Conservation (phyloP, 495 filamentous ascomycete species). For the Elaphomyces granulatus region DNA sequence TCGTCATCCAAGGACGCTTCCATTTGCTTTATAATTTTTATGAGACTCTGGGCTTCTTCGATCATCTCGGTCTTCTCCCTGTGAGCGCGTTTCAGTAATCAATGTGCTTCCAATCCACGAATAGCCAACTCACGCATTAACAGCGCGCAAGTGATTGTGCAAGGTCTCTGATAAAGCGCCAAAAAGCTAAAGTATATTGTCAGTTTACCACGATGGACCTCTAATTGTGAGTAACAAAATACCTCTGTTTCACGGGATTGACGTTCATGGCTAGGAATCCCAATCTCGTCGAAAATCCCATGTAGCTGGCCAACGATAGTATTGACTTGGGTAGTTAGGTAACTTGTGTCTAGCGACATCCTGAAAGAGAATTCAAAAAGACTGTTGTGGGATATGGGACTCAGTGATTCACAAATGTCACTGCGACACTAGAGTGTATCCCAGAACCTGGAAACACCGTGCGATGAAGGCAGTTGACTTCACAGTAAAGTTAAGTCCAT, state of each 20-base stretch:
- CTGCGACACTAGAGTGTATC: not conserved
- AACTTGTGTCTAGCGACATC: slow-evolving; percentile 84
- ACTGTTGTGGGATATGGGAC: not conserved
- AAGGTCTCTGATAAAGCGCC: slow-evolving; percentile 74
- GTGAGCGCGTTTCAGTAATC: too few relatives aligned
- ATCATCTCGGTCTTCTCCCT: slow-evolving; percentile 79
- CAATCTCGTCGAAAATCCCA: slow-evolving; percentile 91
- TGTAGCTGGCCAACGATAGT: slow-evolving; percentile 84
- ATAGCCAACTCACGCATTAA: slow-evolving; percentile 52
- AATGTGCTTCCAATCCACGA: slow-evolving; percentile 6
- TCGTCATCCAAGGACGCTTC: slow-evolving; percentile 73
- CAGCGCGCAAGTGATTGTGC: slow-evolving; percentile 65
- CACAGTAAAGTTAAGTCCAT: too few relatives aligned
- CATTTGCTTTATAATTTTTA: slow-evolving; percentile 82
- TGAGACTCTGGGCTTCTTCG: slow-evolving; percentile 74
- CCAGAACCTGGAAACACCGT: not conserved
- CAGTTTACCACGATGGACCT: not conserved
- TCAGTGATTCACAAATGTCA: not conserved
- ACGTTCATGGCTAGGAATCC: slow-evolving; percentile 76
- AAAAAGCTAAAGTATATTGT: slow-evolving; percentile 49
- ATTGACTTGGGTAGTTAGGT: slow-evolving; percentile 84
- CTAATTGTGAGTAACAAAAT: slow-evolving; percentile 14
- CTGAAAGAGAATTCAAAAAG: too few relatives aligned
- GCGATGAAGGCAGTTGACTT: too few relatives aligned
- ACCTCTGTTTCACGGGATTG: slow-evolving; percentile 79